Percentiles rank a stretch among this genome's conserved stretches.
Conservation (phyloP, 176 grass and related monocot genomes). For the Sorghum bicolor region DNA sequence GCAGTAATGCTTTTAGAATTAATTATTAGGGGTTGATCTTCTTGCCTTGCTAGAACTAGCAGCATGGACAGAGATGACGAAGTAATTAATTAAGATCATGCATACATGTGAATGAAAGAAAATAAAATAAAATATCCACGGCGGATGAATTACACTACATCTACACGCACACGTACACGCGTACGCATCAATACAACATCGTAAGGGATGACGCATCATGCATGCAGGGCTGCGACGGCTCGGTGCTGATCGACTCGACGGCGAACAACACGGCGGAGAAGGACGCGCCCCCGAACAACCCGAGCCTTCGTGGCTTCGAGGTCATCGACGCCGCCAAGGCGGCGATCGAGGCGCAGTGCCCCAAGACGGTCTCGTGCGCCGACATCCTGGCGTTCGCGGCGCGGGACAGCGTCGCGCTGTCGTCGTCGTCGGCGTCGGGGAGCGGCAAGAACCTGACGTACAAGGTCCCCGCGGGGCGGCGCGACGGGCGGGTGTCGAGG, state of each 20-base stretch:
- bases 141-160: too few relatives aligned
- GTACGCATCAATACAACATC: background rate
- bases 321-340: slow-evolving; percentile 56
- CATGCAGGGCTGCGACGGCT: slow-evolving; percentile 61
- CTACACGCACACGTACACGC: too few relatives aligned
- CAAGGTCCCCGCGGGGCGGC: slow-evolving; percentile 50
- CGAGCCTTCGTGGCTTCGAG: slow-evolving; percentile 62
- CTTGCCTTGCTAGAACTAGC: too few relatives aligned
- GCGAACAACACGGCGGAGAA: slow-evolving; percentile 55
- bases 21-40: too few relatives aligned
- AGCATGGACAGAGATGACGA: too few relatives aligned
- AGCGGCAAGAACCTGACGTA: slow-evolving; percentile 6
- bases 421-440: slow-evolving; percentile 11
- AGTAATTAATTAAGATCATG: background rate
- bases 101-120: too few relatives aligned
- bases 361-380: slow-evolving; percentile 48
- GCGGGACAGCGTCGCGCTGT: slow-evolving; percentile 43
- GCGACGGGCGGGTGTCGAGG: slow-evolving; percentile 33
- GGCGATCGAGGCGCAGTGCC: slow-evolving; percentile 52
- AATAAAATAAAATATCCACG: too few relatives aligned
- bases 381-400: slow-evolving; percentile 64
- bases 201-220: too few relatives aligned
- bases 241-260: slow-evolving; percentile 66
- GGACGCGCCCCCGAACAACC: slow-evolving; percentile 41
- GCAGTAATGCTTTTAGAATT: background rate